A percentile compares a stretch with the other conserved stretches of the same genome.
These are phyloP conservation scores for Porodaedalea pini DNA, from an alignment of 1,284 basidiomycete genomes.

Conservation along the genomic window DNA sequence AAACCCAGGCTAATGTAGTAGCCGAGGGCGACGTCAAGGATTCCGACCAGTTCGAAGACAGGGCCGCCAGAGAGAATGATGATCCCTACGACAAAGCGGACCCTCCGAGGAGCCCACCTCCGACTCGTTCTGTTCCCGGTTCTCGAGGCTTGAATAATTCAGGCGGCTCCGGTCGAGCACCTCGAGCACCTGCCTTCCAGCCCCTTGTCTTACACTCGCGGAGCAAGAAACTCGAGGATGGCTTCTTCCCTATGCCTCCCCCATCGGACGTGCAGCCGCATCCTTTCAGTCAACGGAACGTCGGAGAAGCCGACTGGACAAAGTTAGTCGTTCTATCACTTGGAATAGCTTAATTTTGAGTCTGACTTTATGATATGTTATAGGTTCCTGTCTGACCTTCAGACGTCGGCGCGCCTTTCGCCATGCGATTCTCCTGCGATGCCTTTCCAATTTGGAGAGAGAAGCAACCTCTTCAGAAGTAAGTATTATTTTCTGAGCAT, in stretches of 20 bases:
- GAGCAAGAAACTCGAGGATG: conserved; percentile 13
- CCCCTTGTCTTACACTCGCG: conserved; percentile 16
- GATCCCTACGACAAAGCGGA: neutral
- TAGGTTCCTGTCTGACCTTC: conserved; percentile 13
- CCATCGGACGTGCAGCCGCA: conserved; percentile 17
- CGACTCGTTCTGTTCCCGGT: neutral
- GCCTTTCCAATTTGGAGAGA: neutral
- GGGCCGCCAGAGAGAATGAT: too few species aligned
- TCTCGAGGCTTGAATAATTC: neutral
- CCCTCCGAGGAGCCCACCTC: neutral
- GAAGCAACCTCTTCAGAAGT: conserved; percentile 6
- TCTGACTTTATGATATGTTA: neutral
- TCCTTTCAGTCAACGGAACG: conserved; percentile 10
- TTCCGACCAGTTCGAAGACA: neutral
- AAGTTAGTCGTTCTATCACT: neutral
- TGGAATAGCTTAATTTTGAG: neutral
- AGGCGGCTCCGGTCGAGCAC: neutral
- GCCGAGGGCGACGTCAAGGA: neutral
- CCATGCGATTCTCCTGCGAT: neutral
- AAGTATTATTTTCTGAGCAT: neutral
- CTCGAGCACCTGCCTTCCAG: neutral
- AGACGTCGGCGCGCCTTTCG: conserved; percentile 4
- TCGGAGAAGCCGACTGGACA: conserved; percentile 14
- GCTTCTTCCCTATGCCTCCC: conserved; percentile 15
- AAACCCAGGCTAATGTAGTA: neutral